Evolutionary conservation across 2,329 filamentous ascomycete genomes (phyloP), one percentile per base, ranked within the genome.

Genomic region (Aureobasidium zeae): DNA sequence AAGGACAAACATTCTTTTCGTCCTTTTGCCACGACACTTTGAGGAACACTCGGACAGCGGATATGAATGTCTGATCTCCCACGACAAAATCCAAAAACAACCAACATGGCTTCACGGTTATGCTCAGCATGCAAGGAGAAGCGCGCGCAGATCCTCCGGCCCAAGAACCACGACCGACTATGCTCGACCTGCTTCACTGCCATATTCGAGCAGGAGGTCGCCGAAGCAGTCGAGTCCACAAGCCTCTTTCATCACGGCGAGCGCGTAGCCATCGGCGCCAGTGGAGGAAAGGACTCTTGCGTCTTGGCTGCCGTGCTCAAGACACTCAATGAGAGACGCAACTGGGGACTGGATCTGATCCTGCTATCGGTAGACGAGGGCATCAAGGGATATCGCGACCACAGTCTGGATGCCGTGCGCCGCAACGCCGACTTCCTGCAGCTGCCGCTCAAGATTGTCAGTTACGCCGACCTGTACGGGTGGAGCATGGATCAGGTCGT

Each of bases 401-500:
- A 98, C 64, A 93, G 85, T 36, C 69, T 98, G 13, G 88, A 96
- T 65, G 96, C 91, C 0, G 91, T 98, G 33, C 95, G 95, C 72
- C 74, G 89, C 48, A 96, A 98, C 63, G 85, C 88, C 0, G 63
- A 76, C 10, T 87, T 96, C 63, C 95, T 96, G 64, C 79, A 82
- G 1, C 93, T 98, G 82, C 79, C 84, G 0, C 68, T 98, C 36
- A 85, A 86, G 54, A 94, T 98, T 45, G 78, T 98, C 37, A 87
- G 89, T 37, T 98, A 98, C 57, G 82, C 81, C 43, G 84, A 95
- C 57, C 70, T 98, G 8, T 98, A 98, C 61, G 91, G 89, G 7
- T 98, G 91, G 91, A 95, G 88, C 1, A 98, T 98, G 91, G 91
- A 98, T 58, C 86, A 96, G 58, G 91, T 98, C 8, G 93, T 98